Conservation (phyloP, 768 basidiomycete species). For the Lentinula lateritia region DNA sequence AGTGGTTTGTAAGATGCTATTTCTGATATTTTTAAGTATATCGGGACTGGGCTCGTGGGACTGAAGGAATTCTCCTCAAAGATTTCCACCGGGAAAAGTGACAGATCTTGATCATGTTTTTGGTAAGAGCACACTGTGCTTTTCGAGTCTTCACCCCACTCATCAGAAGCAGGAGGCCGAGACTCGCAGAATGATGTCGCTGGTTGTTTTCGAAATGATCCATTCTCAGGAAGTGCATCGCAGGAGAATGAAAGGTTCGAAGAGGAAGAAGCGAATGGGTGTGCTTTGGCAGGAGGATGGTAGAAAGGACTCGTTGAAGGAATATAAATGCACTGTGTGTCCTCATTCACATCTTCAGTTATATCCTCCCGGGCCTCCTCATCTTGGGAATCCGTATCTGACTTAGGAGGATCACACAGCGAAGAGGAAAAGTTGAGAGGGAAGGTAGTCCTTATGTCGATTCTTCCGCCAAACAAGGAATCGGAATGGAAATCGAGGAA, state of each 20-base stretch:
- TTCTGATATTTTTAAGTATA: neutral
- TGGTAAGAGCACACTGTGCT: neutral
- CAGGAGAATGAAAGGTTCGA: slow-evolving; percentile 3
- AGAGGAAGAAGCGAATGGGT: slow-evolving; percentile 24
- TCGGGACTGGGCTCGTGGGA: neutral
- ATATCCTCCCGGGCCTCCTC: no score
- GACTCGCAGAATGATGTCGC: neutral
- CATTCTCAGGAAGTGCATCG: neutral
- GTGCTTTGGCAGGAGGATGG: slow-evolving; percentile 20
- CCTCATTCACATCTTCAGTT: slow-evolving; percentile 16
- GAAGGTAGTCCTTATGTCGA: neutral
- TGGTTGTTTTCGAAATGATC: neutral
- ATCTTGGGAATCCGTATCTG: neutral
- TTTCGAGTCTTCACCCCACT: neutral
- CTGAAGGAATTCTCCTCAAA: neutral
- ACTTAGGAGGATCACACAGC: neutral
- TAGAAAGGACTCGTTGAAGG: slow-evolving; percentile 34
- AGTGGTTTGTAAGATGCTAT: neutral
- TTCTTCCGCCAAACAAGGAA: neutral
- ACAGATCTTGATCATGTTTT: neutral
- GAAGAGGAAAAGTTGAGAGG: neutral
- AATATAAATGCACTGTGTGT: slow-evolving; percentile 33
- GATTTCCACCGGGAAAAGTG: neutral
- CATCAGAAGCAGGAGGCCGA: neutral
- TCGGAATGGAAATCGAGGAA: neutral